Evolutionary conservation across 2,329 filamentous ascomycete species (phyloP).

Genomic region (Fusarium floridanum): DNA sequence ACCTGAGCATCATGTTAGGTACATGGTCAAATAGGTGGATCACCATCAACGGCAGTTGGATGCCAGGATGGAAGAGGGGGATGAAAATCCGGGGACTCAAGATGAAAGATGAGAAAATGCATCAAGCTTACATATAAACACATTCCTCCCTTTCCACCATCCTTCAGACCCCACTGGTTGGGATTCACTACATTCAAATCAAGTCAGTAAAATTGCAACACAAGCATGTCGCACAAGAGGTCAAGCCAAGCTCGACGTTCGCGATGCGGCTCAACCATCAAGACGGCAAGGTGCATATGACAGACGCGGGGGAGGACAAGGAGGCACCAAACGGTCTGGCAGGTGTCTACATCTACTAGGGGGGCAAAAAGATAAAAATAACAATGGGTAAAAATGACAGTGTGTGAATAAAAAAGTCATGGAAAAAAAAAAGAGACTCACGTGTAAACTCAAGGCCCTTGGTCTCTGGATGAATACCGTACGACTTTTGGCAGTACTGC

Average conservation of each 20-base stretch:
- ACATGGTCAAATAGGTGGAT: neutral
- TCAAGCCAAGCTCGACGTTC: neutral
- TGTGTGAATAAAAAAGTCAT: neutral
- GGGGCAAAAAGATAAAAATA: neutral
- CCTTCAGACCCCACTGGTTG: slow-evolving; percentile 66
- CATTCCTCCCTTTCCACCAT: slow-evolving; percentile 54
- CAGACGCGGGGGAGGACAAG: neutral
- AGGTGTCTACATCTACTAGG: slow-evolving; percentile 1
- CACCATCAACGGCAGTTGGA: neutral
- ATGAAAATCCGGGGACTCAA: neutral
- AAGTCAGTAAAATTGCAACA: slow-evolving; percentile 26
- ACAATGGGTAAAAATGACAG: neutral
- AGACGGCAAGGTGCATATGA: neutral
- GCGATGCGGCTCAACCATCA: neutral
- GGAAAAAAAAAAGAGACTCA: slow-evolving; percentile 48
- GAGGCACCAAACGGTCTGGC: neutral
- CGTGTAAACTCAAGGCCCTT: slow-evolving; percentile 61
- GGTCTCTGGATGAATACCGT: slow-evolving; percentile 59
- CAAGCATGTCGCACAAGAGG: neutral
- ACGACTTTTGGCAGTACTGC: slow-evolving; percentile 42
- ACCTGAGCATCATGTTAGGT: slow-evolving; percentile 52
- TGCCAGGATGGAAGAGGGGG: neutral
- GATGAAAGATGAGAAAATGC: neutral
- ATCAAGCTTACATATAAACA: slow-evolving; percentile 65
- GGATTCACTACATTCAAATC: slow-evolving; percentile 63